A percentile compares a stretch with the other conserved stretches of the same genome.
phyloP scores from a whole-genome alignment of 2,329 filamentous ascomycete species.

The Cladosporium velox region DNA sequence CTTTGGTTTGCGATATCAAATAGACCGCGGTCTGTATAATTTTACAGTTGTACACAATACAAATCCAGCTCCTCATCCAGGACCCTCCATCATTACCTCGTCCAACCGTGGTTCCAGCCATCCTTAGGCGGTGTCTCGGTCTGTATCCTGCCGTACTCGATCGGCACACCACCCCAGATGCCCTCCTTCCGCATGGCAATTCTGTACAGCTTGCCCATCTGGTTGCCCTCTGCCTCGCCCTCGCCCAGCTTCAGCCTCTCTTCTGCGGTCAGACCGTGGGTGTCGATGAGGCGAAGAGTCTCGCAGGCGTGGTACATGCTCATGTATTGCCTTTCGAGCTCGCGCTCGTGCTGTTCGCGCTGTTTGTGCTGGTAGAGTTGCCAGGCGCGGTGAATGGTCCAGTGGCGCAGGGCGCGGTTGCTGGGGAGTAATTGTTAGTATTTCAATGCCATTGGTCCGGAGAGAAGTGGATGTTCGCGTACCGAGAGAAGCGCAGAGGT shows the following conservation, averaged over 20 bases:
- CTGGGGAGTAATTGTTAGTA: constrained; percentile 4
- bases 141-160: constrained; percentile 86
- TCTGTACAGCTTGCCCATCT: constrained; percentile 75
- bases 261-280: constrained; percentile 41
- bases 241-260: constrained; percentile 31
- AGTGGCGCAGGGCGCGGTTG: constrained; percentile 85
- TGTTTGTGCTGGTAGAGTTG: constrained; percentile 73
- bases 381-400: constrained; percentile 98
- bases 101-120: constrained; percentile 96
- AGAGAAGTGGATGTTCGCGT: constrained; percentile 5
- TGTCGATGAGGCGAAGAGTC: constrained; percentile 64
- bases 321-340: constrained; percentile 77
- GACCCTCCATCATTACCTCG: too few relatives aligned
- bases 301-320: constrained; percentile 85
- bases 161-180: constrained; percentile 77
- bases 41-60: too few relatives aligned
- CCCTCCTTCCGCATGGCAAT: constrained; percentile 90
- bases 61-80: too few relatives aligned
- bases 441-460: not conserved
- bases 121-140: constrained; percentile 76
- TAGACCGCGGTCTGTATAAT: too few relatives aligned
- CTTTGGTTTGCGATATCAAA: too few relatives aligned
- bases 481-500: constrained; percentile 82
- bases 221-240: constrained; percentile 44
- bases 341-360: constrained; percentile 63